Percentiles rank a stretch among this genome's conserved stretches.
Evolutionary conservation across 345 rosid species (phyloP).

Genomic region (Salix dunnii): DNA sequence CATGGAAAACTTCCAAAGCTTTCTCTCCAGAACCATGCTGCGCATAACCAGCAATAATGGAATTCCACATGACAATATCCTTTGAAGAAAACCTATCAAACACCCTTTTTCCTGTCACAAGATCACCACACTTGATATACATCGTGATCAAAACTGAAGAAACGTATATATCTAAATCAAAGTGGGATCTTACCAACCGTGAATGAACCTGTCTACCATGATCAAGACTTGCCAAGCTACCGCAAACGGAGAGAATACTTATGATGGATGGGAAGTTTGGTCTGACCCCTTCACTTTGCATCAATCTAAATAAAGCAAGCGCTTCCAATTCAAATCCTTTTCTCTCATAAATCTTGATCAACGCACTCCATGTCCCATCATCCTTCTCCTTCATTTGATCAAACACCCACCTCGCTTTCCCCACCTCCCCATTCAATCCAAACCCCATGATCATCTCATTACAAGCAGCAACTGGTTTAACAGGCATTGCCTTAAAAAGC

Average conservation of each 20-base stretch:
- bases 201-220: slow-evolving; percentile 78
- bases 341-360: slow-evolving; percentile 70
- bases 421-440: slow-evolving; percentile 54
- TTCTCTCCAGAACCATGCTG: slow-evolving; percentile 74
- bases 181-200: slow-evolving; percentile 52
- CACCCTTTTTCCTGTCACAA: slow-evolving; percentile 53
- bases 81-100: slow-evolving; percentile 54
- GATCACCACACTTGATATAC: slow-evolving; percentile 79
- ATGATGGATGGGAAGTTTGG: slow-evolving; percentile 62
- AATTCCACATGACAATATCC: slow-evolving; percentile 84
- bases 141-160: slow-evolving; percentile 76
- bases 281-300: slow-evolving; percentile 57
- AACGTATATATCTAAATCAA: slow-evolving; percentile 64
- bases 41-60: slow-evolving; percentile 67
- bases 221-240: slow-evolving; percentile 59
- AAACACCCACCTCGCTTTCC: slow-evolving; percentile 49
- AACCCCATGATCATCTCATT: slow-evolving; percentile 70
- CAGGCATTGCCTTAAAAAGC: slow-evolving; percentile 60
- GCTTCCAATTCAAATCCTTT: slow-evolving; percentile 69
- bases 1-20: slow-evolving; percentile 54
- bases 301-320: slow-evolving; percentile 48
- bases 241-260: slow-evolving; percentile 66
- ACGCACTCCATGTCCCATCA: slow-evolving; percentile 58
- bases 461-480: slow-evolving; percentile 49
- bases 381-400: slow-evolving; percentile 60